Percentiles rank a stretch among this genome's conserved stretches.
phyloP scores from a whole-genome alignment of 108 stramenopile genomes.

The Cylindrotheca closterium region DNA sequence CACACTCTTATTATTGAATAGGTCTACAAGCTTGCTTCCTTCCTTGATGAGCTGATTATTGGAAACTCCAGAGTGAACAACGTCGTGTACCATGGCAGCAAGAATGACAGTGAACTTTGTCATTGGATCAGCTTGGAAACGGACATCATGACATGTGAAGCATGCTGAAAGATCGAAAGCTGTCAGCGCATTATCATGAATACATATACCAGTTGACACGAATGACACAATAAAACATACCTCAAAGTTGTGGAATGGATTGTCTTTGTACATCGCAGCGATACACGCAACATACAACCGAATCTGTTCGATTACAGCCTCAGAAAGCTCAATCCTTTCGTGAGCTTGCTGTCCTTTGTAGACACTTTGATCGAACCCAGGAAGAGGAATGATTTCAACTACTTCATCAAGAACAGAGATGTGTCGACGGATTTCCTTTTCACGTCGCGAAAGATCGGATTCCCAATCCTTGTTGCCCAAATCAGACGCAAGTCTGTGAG shows the following conservation, averaged over 20 bases:
- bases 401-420: conserved; percentile 22
- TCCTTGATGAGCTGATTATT: conserved; percentile 52
- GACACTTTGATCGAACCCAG: conserved; percentile 6
- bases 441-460: background rate
- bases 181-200: too few relatives aligned
- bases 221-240: conserved; percentile 27
- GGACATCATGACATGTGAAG: conserved; percentile 45
- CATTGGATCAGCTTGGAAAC: conserved; percentile 47
- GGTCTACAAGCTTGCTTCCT: conserved; percentile 13
- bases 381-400: conserved; percentile 13
- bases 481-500: conserved; percentile 4
- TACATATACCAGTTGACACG: too few relatives aligned
- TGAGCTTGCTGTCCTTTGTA: conserved; percentile 20
- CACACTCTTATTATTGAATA: conserved; percentile 33
- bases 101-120: conserved; percentile 54
- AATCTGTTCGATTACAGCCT: conserved; percentile 10
- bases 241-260: too few relatives aligned
- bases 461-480: background rate
- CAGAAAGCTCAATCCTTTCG: conserved; percentile 3
- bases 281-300: too few relatives aligned
- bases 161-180: too few relatives aligned
- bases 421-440: conserved; percentile 3
- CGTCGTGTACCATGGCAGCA: conserved; percentile 59
- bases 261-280: too few relatives aligned
- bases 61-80: conserved; percentile 53